Conservation (phyloP, 768 basidiomycete genomes). For the Psilocybe cyanescens region DNA sequence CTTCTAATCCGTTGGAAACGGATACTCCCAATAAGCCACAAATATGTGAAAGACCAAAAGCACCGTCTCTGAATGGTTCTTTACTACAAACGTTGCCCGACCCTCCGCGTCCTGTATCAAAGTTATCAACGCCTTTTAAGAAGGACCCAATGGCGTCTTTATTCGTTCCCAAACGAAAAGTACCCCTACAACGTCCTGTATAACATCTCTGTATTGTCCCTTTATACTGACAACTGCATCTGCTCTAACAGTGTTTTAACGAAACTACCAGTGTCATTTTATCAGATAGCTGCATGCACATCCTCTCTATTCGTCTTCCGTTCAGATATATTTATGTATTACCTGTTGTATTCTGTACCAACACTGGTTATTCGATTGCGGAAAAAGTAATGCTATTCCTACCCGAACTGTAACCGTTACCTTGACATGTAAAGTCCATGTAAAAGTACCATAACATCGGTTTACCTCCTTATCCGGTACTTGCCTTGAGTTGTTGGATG, state of each 20-base stretch:
- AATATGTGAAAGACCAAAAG: constrained; percentile 1
- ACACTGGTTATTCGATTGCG: constrained; percentile 7
- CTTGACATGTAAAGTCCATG: constrained; percentile 5
- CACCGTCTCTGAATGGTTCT: background rate
- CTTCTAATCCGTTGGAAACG: constrained; percentile 19
- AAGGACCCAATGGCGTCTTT: constrained; percentile 65
- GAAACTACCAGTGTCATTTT: constrained; percentile 14
- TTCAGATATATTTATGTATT: constrained; percentile 3
- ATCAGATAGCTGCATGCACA: constrained; percentile 20
- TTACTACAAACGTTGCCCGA: background rate
- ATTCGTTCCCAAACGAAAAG: constrained; percentile 80
- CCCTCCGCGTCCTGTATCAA: constrained; percentile 26
- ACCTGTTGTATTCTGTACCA: constrained; percentile 18
- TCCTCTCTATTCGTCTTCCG: background rate
- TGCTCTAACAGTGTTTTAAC: background rate
- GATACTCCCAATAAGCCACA: constrained; percentile 17
- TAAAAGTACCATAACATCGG: constrained; percentile 21
- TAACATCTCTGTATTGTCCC: constrained; percentile 17
- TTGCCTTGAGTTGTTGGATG: background rate
- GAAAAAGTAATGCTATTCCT: constrained; percentile 13
- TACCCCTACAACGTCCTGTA: constrained; percentile 56
- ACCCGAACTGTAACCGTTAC: constrained; percentile 21
- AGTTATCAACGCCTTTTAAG: constrained; percentile 45
- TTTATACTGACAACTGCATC: constrained; percentile 7
- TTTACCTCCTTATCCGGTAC: constrained; percentile 13